A percentile compares a stretch with the other conserved stretches of the same genome.
These are phyloP conservation scores for Ganoderma lucidum DNA, from an alignment of 1,284 basidiomycete genomes.

Conservation along the genomic window DNA sequence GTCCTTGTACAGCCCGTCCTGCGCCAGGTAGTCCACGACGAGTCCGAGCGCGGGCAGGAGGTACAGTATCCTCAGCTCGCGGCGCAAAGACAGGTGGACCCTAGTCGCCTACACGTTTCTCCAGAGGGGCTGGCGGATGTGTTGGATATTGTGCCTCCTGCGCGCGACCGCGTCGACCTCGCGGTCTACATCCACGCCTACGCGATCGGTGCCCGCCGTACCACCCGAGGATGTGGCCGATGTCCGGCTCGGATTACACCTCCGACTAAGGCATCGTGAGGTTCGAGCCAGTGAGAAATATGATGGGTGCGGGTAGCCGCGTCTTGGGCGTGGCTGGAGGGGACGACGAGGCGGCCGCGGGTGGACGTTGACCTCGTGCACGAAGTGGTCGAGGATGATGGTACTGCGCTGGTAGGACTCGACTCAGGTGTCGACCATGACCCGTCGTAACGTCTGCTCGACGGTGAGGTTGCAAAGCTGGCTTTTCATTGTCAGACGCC, in stretches of 20 bases:
- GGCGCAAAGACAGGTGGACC: constrained; percentile 88
- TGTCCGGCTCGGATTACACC: too few species aligned
- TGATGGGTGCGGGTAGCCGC: too few species aligned
- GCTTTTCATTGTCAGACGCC: too few species aligned
- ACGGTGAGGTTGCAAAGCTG: too few species aligned
- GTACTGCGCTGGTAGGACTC: too few species aligned
- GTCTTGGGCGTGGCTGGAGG: background rate
- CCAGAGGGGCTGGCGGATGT: constrained; percentile 96
- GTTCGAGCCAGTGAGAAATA: too few species aligned
- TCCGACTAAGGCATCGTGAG: too few species aligned
- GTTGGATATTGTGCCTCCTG: constrained; percentile 91
- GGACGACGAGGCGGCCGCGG: constrained; percentile 59
- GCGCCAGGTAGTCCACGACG: too few species aligned
- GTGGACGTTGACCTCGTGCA: constrained; percentile 63
- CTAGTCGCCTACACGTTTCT: constrained; percentile 99
- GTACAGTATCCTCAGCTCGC: constrained; percentile 95
- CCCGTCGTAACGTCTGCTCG: constrained; percentile 49
- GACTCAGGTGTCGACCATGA: too few species aligned
- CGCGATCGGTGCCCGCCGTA: constrained; percentile 74
- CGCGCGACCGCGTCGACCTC: constrained; percentile 79
- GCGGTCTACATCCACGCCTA: constrained; percentile 91
- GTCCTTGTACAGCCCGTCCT: too few species aligned
- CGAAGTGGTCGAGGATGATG: constrained; percentile 67
- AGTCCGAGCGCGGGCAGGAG: constrained; percentile 82
- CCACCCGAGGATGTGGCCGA: too few species aligned